Evolutionary conservation across 2,329 filamentous ascomycete species (phyloP).

Genomic region (Colletotrichum acutatum): DNA sequence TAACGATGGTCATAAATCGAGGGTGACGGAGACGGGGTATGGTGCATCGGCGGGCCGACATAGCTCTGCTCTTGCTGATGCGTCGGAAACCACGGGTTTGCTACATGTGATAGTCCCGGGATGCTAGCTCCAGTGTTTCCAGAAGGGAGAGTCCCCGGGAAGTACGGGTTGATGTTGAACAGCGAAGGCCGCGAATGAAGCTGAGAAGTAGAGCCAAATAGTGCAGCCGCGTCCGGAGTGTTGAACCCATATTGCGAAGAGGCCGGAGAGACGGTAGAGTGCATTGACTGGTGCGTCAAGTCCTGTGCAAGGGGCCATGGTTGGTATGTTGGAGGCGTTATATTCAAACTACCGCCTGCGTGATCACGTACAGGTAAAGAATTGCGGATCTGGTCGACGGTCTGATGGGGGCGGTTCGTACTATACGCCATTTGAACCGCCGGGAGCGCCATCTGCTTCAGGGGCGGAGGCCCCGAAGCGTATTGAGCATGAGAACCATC

Average conservation of each 20-base stretch:
- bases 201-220: constrained; percentile 4
- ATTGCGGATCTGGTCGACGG: constrained; percentile 3
- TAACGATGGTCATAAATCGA: constrained; percentile 24
- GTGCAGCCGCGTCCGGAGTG: neutral
- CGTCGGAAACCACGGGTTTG: constrained; percentile 12
- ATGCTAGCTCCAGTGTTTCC: neutral
- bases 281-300: neutral
- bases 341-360: neutral
- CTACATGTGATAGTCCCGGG: constrained; percentile 12
- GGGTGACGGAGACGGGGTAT: constrained; percentile 24
- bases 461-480: constrained; percentile 77
- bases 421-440: constrained; percentile 46
- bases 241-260: constrained; percentile 9
- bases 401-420: constrained; percentile 35
- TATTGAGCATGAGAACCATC: constrained; percentile 84
- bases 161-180: neutral
- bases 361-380: constrained; percentile 1
- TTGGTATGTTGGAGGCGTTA: constrained; percentile 3
- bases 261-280: neutral
- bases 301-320: constrained; percentile 17
- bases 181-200: neutral
- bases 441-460: constrained; percentile 86
- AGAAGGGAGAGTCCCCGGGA: neutral
- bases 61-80: constrained; percentile 24
- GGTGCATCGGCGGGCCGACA: constrained; percentile 22